Evolutionary conservation across 352 stramenopile species (phyloP).

Genomic region (Hyaloperonospora brassicae): DNA sequence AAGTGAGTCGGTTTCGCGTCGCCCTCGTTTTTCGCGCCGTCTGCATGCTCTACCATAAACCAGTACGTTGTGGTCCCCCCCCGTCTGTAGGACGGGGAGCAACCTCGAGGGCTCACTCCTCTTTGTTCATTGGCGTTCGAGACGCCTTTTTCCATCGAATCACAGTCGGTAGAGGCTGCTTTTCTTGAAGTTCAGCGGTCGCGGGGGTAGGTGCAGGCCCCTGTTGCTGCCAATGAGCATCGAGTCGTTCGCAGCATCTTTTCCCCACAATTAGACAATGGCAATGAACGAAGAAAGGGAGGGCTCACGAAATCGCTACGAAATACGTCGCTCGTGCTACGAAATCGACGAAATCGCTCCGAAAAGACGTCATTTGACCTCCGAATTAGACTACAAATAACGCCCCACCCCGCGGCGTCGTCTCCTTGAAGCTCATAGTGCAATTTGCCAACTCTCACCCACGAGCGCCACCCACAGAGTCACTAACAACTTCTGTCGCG

Average conservation of each 20-base stretch:
- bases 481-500: too few relatives aligned
- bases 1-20: not conserved
- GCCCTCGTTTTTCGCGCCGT: too few relatives aligned
- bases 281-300: too few relatives aligned
- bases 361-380: not conserved
- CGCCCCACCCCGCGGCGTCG: not conserved
- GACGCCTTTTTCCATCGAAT: too few relatives aligned
- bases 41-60: too few relatives aligned
- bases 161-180: not conserved
- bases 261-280: not conserved
- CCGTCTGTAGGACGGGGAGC: too few relatives aligned
- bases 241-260: not conserved
- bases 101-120: too few relatives aligned
- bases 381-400: conserved; percentile 2
- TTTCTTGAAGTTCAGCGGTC: conserved; percentile 23
- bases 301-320: too few relatives aligned
- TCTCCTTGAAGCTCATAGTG: conserved; percentile 21
- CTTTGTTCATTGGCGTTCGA: too few relatives aligned
- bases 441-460: conserved; percentile 18
- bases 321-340: too few relatives aligned
- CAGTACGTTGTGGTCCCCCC: too few relatives aligned
- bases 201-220: conserved; percentile 10
- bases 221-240: conserved; percentile 12
- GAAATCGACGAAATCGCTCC: not conserved
- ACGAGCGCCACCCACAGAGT: too few relatives aligned